phyloP scores from a whole-genome alignment of 148 eudicot genomes.

The Spergularia marina region DNA sequence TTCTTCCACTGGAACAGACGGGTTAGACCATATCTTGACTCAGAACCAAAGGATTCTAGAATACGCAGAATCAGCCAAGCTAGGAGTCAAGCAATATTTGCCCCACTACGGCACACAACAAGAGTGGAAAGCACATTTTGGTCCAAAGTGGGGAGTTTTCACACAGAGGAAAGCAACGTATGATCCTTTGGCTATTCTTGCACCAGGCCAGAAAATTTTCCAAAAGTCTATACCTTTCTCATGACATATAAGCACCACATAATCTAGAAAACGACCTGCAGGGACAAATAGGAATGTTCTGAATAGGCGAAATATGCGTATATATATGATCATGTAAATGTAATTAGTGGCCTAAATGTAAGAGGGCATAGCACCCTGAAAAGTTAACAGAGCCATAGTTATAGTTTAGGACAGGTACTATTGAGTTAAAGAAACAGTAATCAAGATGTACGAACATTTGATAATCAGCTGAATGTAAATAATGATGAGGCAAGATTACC shows the following conservation, averaged over 20 bases:
- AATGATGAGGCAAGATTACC: conserved; percentile 2
- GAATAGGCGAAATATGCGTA: background rate
- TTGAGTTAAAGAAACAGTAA: background rate
- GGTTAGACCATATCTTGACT: conserved; percentile 49
- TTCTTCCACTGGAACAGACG: conserved; percentile 46
- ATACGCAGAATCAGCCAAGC: conserved; percentile 43
- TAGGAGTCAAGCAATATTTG: conserved; percentile 73
- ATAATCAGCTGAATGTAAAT: background rate
- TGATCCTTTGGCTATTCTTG: conserved; percentile 84
- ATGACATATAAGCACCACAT: conserved; percentile 29
- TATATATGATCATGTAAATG: background rate
- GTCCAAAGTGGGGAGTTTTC: conserved; percentile 66
- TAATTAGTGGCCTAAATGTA: background rate
- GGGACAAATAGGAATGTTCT: too few species aligned
- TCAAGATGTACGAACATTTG: background rate
- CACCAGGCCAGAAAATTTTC: conserved; percentile 88
- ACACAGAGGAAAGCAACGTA: conserved; percentile 57
- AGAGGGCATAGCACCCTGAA: background rate
- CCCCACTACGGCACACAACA: conserved; percentile 58
- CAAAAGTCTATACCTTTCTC: conserved; percentile 49
- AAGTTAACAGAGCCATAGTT: background rate
- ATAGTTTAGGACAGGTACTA: background rate
- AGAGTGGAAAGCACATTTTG: conserved; percentile 73
- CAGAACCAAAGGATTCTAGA: conserved; percentile 52
- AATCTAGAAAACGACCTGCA: too few species aligned